phyloP scores from a whole-genome alignment of 345 rosid genomes.

The Microcos paniculata region DNA sequence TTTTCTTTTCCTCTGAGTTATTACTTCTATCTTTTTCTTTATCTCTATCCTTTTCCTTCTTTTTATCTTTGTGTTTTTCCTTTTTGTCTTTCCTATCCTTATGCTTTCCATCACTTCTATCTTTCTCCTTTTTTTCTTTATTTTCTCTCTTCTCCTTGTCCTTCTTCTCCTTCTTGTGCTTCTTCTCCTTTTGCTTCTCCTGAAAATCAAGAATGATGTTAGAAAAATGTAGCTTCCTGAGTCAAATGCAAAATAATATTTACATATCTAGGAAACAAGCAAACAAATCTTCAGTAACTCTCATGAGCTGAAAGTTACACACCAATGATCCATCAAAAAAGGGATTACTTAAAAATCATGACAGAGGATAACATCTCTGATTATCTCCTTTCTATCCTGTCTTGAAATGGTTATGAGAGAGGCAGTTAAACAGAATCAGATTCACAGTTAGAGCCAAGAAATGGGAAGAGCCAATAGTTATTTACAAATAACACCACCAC shows the following conservation, averaged over 20 bases:
- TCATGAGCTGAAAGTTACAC: background rate
- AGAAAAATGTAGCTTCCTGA: background rate
- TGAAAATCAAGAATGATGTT: slow-evolving; percentile 21
- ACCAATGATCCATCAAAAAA: background rate
- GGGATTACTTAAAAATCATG: background rate
- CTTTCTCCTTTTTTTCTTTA: slow-evolving; percentile 50
- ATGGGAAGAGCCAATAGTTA: background rate
- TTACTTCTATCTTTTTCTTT: slow-evolving; percentile 40
- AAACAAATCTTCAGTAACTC: background rate
- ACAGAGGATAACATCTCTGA: background rate
- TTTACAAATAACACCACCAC: background rate
- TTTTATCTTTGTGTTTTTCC: slow-evolving; percentile 41
- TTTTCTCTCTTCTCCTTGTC: slow-evolving; percentile 48
- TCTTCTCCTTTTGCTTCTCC: slow-evolving; percentile 57
- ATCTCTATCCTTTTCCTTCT: slow-evolving; percentile 36
- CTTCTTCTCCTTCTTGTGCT: slow-evolving; percentile 52
- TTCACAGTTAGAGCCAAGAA: background rate
- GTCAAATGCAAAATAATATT: background rate
- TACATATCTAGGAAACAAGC: background rate
- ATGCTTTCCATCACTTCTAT: slow-evolving; percentile 46
- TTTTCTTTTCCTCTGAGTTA: slow-evolving; percentile 32
- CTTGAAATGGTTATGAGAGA: background rate
- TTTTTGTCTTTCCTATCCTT: slow-evolving; percentile 51
- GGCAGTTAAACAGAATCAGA: background rate
- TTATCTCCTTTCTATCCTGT: background rate